These are phyloP conservation scores for Populus ilicifolia DNA, from an alignment of 345 rosid genomes.

Conservation along the genomic window DNA sequence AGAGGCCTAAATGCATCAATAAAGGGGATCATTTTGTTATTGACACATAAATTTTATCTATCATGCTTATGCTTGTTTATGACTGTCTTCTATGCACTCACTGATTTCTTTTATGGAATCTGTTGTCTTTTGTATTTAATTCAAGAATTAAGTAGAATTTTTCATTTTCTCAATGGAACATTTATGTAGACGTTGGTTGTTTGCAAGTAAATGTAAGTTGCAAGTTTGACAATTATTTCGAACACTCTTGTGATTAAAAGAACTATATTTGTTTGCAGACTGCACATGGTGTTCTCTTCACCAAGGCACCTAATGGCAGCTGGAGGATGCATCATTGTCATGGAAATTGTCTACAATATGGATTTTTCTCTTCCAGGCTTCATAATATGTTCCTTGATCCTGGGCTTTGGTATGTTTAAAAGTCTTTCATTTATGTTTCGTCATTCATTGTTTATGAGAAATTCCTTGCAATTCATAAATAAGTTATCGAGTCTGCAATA, in stretches of 20 bases:
- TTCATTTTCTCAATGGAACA: background rate
- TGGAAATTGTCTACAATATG: slow-evolving; percentile 79
- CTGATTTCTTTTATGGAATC: background rate
- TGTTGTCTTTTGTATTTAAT: background rate
- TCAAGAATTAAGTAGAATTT: background rate
- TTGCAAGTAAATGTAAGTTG: background rate
- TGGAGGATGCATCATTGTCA: slow-evolving; percentile 71
- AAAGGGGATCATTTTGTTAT: background rate
- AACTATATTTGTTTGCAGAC: slow-evolving; percentile 35
- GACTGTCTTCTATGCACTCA: background rate
- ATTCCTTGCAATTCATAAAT: background rate
- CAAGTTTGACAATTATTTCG: background rate
- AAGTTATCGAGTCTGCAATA: background rate
- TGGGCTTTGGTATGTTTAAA: slow-evolving; percentile 65
- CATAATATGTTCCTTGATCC: slow-evolving; percentile 61
- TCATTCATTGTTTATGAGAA: background rate
- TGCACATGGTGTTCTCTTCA: slow-evolving; percentile 98
- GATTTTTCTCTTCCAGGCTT: slow-evolving; percentile 86
- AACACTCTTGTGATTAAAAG: background rate
- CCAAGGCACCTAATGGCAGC: slow-evolving; percentile 91
- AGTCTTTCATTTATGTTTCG: background rate
- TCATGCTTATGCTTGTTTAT: background rate
- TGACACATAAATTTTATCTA: background rate
- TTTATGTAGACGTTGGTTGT: background rate
- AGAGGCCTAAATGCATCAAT: background rate